Evolutionary conservation across 768 basidiomycete species (phyloP).

Genomic region (Panus rudis): DNA sequence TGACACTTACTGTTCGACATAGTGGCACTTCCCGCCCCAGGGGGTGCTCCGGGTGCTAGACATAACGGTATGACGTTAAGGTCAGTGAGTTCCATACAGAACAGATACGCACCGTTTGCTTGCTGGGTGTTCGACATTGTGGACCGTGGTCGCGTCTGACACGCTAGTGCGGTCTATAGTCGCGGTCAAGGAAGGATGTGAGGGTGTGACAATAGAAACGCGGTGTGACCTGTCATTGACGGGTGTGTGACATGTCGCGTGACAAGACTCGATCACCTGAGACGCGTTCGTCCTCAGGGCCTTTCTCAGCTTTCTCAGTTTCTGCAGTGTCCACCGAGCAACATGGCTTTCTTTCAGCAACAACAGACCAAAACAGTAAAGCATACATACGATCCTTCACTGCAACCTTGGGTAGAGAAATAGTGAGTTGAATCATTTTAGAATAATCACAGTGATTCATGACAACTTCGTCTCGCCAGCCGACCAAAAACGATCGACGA

Average conservation of each 20-base stretch:
- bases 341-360: conserved; percentile 61
- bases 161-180: too few relatives aligned
- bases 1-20: neutral
- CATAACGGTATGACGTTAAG: too few relatives aligned
- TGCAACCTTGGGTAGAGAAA: conserved; percentile 98
- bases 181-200: too few relatives aligned
- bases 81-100: too few relatives aligned
- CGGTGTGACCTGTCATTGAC: neutral
- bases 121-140: too few relatives aligned
- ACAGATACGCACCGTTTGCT: too few relatives aligned
- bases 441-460: neutral
- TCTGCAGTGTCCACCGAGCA: conserved; percentile 3
- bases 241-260: conserved; percentile 1
- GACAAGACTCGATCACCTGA: conserved; percentile 19
- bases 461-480: conserved; percentile 47
- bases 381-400: conserved; percentile 39
- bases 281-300: conserved; percentile 32
- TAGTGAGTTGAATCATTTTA: conserved; percentile 49
- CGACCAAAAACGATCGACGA: conserved; percentile 98
- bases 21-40: neutral
- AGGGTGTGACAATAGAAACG: neutral
- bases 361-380: conserved; percentile 26
- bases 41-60: neutral
- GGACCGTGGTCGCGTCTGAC: too few relatives aligned
- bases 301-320: too few relatives aligned